Percentiles rank a stretch among this genome's conserved stretches.
Conservation (phyloP, 768 basidiomycete species). For the Ramaria sp. region DNA sequence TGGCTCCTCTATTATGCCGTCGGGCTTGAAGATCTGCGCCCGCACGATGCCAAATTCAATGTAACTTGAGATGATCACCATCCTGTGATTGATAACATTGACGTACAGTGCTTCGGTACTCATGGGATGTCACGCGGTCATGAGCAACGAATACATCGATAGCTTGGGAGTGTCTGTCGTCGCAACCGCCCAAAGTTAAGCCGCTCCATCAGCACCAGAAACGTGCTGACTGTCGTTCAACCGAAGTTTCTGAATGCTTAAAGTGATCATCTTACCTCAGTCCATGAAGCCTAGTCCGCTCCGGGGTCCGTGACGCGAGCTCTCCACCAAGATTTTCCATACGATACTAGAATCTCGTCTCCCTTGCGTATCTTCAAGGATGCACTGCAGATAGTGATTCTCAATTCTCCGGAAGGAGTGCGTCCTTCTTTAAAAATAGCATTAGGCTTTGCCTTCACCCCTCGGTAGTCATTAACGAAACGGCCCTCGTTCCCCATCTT, state of each 20-base stretch:
- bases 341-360: conserved; percentile 78
- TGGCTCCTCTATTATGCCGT: not conserved
- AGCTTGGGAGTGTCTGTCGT: not conserved
- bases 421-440: conserved; percentile 55
- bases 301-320: conserved; percentile 23
- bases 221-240: not conserved
- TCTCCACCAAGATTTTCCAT: conserved; percentile 82
- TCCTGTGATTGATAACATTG: not conserved
- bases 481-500: conserved; percentile 76
- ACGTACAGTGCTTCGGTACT: not conserved
- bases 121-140: not conserved
- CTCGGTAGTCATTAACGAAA: conserved; percentile 88
- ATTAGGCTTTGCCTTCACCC: conserved; percentile 59
- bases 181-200: not conserved
- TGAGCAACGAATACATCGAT: not conserved
- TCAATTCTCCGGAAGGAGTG: conserved; percentile 45
- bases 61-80: not conserved
- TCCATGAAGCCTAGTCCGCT: not conserved
- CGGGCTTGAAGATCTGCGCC: not conserved
- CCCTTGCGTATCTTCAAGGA: conserved; percentile 57
- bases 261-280: not conserved
- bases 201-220: not conserved
- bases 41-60: not conserved
- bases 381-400: conserved; percentile 69
- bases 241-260: not conserved